phyloP scores from a whole-genome alignment of 2,329 filamentous ascomycete genomes.

The Tolypocladium capitatum region DNA sequence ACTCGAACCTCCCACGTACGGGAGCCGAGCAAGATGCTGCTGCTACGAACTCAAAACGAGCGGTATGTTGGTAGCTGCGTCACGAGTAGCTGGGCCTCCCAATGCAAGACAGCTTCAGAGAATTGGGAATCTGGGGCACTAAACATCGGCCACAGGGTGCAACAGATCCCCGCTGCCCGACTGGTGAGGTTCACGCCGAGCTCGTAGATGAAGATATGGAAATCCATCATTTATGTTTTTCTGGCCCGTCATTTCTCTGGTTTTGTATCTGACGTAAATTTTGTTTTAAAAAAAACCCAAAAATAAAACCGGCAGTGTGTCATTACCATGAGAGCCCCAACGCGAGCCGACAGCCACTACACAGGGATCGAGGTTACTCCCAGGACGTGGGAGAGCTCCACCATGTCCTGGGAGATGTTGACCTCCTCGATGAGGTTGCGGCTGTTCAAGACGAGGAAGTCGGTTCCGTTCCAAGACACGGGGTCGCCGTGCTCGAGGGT shows the following conservation, averaged over 20 bases:
- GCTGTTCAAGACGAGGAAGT: conserved; percentile 4
- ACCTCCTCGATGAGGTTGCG: conserved; percentile 1
- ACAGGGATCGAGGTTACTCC: neutral
- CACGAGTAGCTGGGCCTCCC: neutral
- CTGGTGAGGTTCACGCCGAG: neutral
- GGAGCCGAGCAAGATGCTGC: neutral
- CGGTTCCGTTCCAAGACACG: no score
- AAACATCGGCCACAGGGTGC: neutral
- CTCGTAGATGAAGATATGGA: neutral
- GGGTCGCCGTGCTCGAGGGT: no score
- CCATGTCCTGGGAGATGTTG: conserved; percentile 1
- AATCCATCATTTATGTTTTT: neutral
- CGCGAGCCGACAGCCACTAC: neutral
- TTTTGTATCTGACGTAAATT: neutral
- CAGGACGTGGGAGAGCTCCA: neutral
- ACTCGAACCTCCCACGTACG: neutral
- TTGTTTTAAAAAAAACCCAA: neutral
- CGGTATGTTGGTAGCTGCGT: neutral
- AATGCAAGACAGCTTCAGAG: neutral
- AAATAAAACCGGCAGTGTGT: neutral
- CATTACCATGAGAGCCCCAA: neutral
- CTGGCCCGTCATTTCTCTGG: neutral
- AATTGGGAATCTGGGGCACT: neutral
- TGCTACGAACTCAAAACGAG: neutral
- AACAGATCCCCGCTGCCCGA: neutral